Evolutionary conservation across 345 rosid species (phyloP).

Genomic region (Populus nigra): DNA sequence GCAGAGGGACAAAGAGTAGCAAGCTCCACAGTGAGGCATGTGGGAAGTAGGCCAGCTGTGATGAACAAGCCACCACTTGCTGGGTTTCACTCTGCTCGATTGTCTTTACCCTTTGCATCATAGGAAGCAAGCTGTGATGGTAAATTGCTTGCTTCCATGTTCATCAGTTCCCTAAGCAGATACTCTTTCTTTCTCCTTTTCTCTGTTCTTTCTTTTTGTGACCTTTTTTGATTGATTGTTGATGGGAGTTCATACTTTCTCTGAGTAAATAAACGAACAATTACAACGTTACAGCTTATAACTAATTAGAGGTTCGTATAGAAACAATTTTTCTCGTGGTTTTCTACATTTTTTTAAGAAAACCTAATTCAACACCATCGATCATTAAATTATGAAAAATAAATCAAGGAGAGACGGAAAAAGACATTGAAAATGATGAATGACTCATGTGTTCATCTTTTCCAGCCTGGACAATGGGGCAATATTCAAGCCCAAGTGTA

Average conservation of each 20-base stretch:
- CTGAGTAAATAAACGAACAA: not conserved
- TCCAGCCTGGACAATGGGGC: no score
- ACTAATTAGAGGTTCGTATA: no score
- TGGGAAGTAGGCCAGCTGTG: conserved; percentile 36
- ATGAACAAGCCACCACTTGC: conserved; percentile 36
- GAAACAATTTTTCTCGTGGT: no score
- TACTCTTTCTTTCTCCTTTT: not conserved
- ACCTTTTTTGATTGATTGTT: not conserved
- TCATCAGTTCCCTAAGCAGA: not conserved
- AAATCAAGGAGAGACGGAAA: no score
- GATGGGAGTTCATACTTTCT: no score
- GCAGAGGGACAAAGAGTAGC: conserved; percentile 15
- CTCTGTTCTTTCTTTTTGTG: not conserved
- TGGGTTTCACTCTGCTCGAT: conserved; percentile 33
- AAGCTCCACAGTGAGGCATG: conserved; percentile 29
- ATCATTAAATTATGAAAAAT: no score
- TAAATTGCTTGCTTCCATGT: not conserved
- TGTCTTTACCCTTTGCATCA: conserved; percentile 35
- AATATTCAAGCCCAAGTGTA: no score
- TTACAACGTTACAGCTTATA: not conserved
- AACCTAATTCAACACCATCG: no score
- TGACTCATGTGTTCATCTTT: no score
- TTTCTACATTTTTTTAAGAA: no score
- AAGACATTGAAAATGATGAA: no score
- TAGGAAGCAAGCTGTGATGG: not conserved